A percentile compares a stretch with the other conserved stretches of the same genome.
Evolutionary conservation across 768 basidiomycete genomes (phyloP).

Genomic region (Xerocomellus amylosporus): DNA sequence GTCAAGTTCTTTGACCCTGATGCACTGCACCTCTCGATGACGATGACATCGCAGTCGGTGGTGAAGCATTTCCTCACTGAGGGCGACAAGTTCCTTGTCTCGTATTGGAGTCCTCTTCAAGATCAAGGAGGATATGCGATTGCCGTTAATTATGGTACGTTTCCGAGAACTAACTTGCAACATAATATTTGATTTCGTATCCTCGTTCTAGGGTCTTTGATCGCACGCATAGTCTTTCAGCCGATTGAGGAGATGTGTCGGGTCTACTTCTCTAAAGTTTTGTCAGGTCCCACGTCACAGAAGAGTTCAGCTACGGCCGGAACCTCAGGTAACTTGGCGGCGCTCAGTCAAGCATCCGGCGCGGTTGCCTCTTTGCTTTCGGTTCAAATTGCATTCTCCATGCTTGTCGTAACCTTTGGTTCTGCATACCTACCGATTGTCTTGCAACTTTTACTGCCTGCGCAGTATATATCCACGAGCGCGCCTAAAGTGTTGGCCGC

Average conservation of each 20-base stretch:
- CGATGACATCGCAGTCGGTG: slow-evolving; percentile 85
- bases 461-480: slow-evolving; percentile 67
- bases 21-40: slow-evolving; percentile 62
- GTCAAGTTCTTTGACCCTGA: slow-evolving; percentile 42
- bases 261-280: slow-evolving; percentile 78
- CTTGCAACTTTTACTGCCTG: slow-evolving; percentile 67
- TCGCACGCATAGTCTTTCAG: slow-evolving; percentile 91
- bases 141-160: slow-evolving; percentile 90
- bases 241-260: slow-evolving; percentile 93
- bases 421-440: slow-evolving; percentile 71
- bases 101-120: slow-evolving; percentile 74
- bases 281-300: slow-evolving; percentile 30
- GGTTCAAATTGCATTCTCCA: slow-evolving; percentile 60
- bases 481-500: slow-evolving; percentile 74
- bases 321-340: background rate
- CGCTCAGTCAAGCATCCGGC: slow-evolving; percentile 42
- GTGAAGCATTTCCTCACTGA: slow-evolving; percentile 96
- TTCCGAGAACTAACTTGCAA: background rate
- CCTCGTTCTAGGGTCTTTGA: slow-evolving; percentile 67
- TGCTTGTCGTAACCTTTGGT: slow-evolving; percentile 73
- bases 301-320: background rate
- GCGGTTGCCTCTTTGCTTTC: slow-evolving; percentile 61
- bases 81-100: slow-evolving; percentile 88
- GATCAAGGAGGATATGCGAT: slow-evolving; percentile 96
- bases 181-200: background rate